These are phyloP conservation scores for Chrysopogon serrulatus DNA, from an alignment of 176 grass and related monocot genomes.

Conservation along the genomic window DNA sequence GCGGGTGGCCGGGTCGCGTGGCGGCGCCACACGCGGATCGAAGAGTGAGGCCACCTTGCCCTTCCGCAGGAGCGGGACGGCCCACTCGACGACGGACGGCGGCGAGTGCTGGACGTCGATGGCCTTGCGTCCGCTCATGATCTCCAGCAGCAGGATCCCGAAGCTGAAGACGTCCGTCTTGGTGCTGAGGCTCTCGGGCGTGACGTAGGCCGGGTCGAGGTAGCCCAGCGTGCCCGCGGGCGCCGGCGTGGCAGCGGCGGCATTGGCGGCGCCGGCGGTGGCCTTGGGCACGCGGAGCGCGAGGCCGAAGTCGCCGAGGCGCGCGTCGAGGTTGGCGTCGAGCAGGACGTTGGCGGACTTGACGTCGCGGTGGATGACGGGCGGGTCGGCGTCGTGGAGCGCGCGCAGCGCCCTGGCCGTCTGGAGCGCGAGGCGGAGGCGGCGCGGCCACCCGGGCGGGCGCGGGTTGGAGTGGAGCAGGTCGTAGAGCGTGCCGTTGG, in stretches of 20 bases:
- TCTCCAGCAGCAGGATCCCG: slow-evolving; percentile 96
- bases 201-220: slow-evolving; percentile 94
- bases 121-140: slow-evolving; percentile 93
- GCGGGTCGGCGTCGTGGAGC: slow-evolving; percentile 72
- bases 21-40: slow-evolving; percentile 70
- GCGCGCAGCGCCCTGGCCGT: slow-evolving; percentile 63
- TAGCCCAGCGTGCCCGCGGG: slow-evolving; percentile 92
- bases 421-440: slow-evolving; percentile 81
- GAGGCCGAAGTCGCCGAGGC: slow-evolving; percentile 91
- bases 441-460: slow-evolving; percentile 65
- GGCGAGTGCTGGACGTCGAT: slow-evolving; percentile 93
- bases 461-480: slow-evolving; percentile 74
- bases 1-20: slow-evolving; percentile 44
- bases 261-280: not conserved
- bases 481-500: slow-evolving; percentile 93
- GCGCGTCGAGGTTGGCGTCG: slow-evolving; percentile 74
- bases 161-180: slow-evolving; percentile 99
- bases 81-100: slow-evolving; percentile 98
- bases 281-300: slow-evolving; percentile 51
- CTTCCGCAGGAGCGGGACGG: slow-evolving; percentile 72
- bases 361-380: slow-evolving; percentile 83
- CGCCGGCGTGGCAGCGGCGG: slow-evolving; percentile 22
- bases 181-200: slow-evolving; percentile 93
- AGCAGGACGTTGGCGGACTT: slow-evolving; percentile 89
- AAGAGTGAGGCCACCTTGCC: slow-evolving; percentile 71